Conservation (phyloP, 2,329 filamentous ascomycete genomes). For the Arthrobotrys entomopaga region DNA sequence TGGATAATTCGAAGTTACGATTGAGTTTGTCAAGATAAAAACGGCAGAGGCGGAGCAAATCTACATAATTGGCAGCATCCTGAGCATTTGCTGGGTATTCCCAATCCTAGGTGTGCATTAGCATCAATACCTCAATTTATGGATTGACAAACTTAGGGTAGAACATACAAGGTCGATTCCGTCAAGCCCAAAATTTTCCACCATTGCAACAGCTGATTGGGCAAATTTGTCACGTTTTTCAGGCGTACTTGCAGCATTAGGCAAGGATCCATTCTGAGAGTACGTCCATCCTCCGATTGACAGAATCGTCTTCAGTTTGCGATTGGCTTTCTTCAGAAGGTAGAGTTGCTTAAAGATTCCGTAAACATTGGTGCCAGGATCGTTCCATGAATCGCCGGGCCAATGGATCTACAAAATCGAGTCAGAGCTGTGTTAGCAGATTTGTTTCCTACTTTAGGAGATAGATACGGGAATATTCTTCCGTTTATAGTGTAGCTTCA, state of each 20-base stretch:
- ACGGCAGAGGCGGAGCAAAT: conserved; percentile 70
- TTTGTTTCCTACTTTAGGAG: too few species aligned
- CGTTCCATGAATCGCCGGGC: conserved; percentile 57
- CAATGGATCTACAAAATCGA: conserved; percentile 32
- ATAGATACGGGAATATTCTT: too few species aligned
- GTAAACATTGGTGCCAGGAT: conserved; percentile 69
- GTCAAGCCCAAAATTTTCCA: conserved; percentile 83
- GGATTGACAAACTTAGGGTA: too few species aligned
- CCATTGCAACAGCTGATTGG: conserved; percentile 75
- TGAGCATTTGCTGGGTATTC: conserved; percentile 60
- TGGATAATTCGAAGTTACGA: conserved; percentile 65
- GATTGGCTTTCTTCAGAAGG: conserved; percentile 78
- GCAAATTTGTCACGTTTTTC: conserved; percentile 75
- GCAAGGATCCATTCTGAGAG: conserved; percentile 72
- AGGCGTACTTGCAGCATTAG: conserved; percentile 71
- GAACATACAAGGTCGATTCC: conserved; percentile 68
- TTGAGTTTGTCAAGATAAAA: conserved; percentile 68
- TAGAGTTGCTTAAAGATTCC: conserved; percentile 82
- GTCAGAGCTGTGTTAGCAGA: not conserved
- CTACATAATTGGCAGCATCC: conserved; percentile 71
- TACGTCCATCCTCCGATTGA: conserved; percentile 88
- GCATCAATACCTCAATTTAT: too few species aligned
- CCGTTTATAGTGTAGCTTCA: too few species aligned
- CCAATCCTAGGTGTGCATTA: conserved; percentile 40
- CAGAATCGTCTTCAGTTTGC: conserved; percentile 80